Percentiles rank a stretch among this genome's conserved stretches.
These are phyloP conservation scores for Russula lepida DNA, from an alignment of 768 basidiomycete species.

Conservation along the genomic window DNA sequence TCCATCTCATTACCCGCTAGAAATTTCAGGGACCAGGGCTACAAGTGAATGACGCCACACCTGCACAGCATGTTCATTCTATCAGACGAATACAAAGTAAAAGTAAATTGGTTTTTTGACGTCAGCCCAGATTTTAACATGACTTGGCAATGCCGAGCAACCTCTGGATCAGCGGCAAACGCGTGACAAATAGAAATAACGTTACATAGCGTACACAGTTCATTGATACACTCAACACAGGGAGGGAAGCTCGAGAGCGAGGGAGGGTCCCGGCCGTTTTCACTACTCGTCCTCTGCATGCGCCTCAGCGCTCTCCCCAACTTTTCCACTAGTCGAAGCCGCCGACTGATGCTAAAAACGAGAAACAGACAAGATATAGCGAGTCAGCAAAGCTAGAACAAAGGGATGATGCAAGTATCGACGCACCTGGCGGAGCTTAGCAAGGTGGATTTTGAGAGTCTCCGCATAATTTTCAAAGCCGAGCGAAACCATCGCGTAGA, in stretches of 20 bases:
- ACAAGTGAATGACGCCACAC: too few relatives aligned
- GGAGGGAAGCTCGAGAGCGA: neutral
- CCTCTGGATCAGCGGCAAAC: neutral
- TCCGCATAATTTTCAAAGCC: slow-evolving; percentile 95
- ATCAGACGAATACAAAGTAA: neutral
- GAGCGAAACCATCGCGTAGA: slow-evolving; percentile 87
- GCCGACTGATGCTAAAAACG: slow-evolving; percentile 18
- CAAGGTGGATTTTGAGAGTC: slow-evolving; percentile 84
- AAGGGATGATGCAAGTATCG: neutral
- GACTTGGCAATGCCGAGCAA: neutral
- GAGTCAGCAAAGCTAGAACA: neutral
- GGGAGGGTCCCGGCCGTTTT: neutral
- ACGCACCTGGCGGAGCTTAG: slow-evolving; percentile 75
- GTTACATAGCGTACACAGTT: slow-evolving; percentile 18
- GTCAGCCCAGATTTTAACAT: neutral
- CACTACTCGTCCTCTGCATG: slow-evolving; percentile 17
- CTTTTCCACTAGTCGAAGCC: slow-evolving; percentile 19
- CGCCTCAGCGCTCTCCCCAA: slow-evolving; percentile 6
- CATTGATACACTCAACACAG: slow-evolving; percentile 9
- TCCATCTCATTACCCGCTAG: neutral
- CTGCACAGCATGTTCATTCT: neutral
- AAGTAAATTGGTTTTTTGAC: neutral
- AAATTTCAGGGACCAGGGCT: neutral
- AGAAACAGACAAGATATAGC: neutral
- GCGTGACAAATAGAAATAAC: slow-evolving; percentile 17